phyloP scores from a whole-genome alignment of 768 basidiomycete species.

The Obba rivulosa region DNA sequence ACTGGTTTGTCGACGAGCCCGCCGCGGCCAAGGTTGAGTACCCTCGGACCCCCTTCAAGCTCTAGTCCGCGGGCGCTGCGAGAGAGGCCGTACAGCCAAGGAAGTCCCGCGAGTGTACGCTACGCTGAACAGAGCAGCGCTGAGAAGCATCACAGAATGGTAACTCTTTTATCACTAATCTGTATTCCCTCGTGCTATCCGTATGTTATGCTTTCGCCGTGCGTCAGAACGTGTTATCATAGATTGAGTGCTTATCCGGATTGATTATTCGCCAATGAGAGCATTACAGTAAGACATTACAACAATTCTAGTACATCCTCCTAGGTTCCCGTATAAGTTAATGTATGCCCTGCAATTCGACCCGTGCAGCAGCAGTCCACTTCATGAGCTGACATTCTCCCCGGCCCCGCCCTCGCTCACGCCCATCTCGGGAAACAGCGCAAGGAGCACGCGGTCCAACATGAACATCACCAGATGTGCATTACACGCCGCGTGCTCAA shows the following conservation, averaged over 20 bases:
- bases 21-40: constrained; percentile 64
- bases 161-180: constrained; percentile 1
- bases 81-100: not conserved
- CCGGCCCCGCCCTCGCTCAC: constrained; percentile 13
- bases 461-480: constrained; percentile 70
- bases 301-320: too few relatives aligned
- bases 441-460: constrained; percentile 65
- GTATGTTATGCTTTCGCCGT: too few relatives aligned
- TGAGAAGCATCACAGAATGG: constrained; percentile 1
- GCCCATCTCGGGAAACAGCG: constrained; percentile 77
- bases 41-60: constrained; percentile 50
- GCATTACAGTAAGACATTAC: too few relatives aligned
- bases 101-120: constrained; percentile 11
- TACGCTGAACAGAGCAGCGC: constrained; percentile 1
- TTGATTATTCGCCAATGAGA: not conserved
- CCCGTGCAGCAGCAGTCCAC: too few relatives aligned
- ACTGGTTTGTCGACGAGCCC: constrained; percentile 92
- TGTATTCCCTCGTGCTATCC: not conserved
- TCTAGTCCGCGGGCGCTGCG: constrained; percentile 29
- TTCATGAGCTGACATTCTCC: too few relatives aligned
- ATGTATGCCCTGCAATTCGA: too few relatives aligned
- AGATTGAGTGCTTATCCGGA: constrained; percentile 4
- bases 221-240: not conserved
- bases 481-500: constrained; percentile 67
- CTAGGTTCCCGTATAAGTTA: too few relatives aligned